These are phyloP conservation scores for Priceomyces medius DNA, from an alignment of 805 yeast species.

Conservation along the genomic window DNA sequence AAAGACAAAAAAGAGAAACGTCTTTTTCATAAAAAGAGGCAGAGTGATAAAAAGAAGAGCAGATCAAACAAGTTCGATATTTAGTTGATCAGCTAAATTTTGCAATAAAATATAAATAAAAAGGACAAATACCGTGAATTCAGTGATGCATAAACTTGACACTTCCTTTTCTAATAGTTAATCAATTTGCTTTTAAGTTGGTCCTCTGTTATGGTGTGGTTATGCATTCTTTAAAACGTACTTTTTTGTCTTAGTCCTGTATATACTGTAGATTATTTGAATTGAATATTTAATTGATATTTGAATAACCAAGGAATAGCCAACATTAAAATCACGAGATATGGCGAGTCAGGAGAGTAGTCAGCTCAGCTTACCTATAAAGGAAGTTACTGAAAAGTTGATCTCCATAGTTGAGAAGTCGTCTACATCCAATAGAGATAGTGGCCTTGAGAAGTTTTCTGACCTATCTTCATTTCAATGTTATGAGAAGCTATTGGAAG, in stretches of 20 bases:
- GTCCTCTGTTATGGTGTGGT: no score
- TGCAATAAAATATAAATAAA: no score
- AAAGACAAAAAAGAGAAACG: constrained; percentile 32
- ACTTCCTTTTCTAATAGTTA: no score
- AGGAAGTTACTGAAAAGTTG: not conserved
- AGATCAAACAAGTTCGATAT: constrained; percentile 36
- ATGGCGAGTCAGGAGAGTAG: not conserved
- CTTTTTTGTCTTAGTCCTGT: no score
- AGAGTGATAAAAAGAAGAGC: constrained; percentile 37
- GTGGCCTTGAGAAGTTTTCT: not conserved
- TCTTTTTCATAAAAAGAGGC: constrained; percentile 32
- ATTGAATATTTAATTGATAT: not conserved
- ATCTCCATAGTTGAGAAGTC: not conserved
- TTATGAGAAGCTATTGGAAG: constrained; percentile 1
- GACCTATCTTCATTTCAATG: not conserved
- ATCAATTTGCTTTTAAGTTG: no score
- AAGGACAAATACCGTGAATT: no score
- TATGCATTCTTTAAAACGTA: no score
- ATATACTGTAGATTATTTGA: not conserved
- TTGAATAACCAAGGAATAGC: no score
- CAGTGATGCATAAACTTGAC: no score
- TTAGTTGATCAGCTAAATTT: no score
- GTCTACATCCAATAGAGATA: not conserved
- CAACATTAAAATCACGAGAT: not conserved
- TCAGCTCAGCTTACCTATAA: not conserved